phyloP scores from a whole-genome alignment of 495 filamentous ascomycete genomes.

The Xylaria intraflava region DNA sequence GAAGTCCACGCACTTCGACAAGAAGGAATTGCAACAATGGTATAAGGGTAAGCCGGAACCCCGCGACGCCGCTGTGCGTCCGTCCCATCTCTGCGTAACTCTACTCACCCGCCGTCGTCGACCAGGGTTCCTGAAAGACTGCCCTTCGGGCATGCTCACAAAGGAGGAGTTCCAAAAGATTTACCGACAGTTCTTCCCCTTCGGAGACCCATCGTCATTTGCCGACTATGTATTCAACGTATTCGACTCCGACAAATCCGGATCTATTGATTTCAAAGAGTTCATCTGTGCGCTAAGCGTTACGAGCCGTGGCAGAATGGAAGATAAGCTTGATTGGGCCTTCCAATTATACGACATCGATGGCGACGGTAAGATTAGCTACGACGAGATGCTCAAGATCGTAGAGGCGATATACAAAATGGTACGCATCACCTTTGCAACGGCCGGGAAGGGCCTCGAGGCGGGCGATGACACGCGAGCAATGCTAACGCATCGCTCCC shows the following conservation, averaged over 20 bases:
- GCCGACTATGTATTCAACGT: constrained; percentile 99
- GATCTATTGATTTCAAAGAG: constrained; percentile 98
- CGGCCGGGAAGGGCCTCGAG: not conserved
- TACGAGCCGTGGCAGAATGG: constrained; percentile 94
- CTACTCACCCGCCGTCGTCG: constrained; percentile 3
- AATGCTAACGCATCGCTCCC: constrained; percentile 13
- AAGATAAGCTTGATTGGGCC: constrained; percentile 98
- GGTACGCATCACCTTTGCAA: constrained; percentile 46
- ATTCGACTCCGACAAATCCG: constrained; percentile 94
- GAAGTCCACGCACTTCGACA: constrained; percentile 95
- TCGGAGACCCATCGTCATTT: constrained; percentile 92
- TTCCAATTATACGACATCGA: constrained; percentile 99
- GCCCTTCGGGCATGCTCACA: constrained; percentile 89
- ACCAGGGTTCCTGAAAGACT: constrained; percentile 94
- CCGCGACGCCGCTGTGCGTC: not conserved
- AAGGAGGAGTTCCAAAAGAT: constrained; percentile 99
- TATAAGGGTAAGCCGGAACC: constrained; percentile 79
- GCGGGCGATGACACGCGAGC: too few relatives aligned
- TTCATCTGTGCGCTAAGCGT: constrained; percentile 98
- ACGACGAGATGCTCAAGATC: constrained; percentile 97
- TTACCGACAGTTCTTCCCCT: constrained; percentile 98
- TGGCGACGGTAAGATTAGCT: constrained; percentile 96
- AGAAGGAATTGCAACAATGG: constrained; percentile 99
- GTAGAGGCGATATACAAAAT: constrained; percentile 99
- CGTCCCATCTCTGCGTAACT: not conserved